phyloP scores from a whole-genome alignment of 1,139 yeast species.

The Suhomyces atakaporum region DNA sequence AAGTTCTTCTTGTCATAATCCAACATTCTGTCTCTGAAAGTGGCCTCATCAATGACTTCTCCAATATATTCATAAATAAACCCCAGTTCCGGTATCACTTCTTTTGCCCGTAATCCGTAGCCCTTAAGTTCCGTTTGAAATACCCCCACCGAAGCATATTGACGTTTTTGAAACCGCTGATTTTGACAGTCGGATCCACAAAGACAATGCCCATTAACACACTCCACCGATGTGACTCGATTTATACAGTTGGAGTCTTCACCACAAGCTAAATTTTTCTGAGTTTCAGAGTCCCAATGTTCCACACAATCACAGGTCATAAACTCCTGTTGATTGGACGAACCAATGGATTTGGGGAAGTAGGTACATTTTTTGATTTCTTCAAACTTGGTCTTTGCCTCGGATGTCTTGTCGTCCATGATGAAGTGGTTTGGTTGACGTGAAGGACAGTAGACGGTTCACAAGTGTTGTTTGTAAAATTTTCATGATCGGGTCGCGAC shows the following conservation, averaged over 20 bases:
- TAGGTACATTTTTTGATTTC: constrained; percentile 63
- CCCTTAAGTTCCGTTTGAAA: constrained; percentile 85
- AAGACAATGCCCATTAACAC: constrained; percentile 67
- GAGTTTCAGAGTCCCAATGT: constrained; percentile 37
- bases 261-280: constrained; percentile 71
- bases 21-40: constrained; percentile 72
- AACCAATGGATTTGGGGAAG: constrained; percentile 58
- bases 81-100: constrained; percentile 55
- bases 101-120: constrained; percentile 79
- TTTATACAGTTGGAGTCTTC: constrained; percentile 89
- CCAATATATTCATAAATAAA: constrained; percentile 93
- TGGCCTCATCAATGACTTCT: constrained; percentile 79
- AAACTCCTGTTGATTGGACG: constrained; percentile 67
- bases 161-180: constrained; percentile 78
- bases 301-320: constrained; percentile 90
- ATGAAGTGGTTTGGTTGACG: background rate
- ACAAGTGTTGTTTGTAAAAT: constrained; percentile 1
- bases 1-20: constrained; percentile 71
- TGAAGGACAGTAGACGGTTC: background rate
- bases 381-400: constrained; percentile 62
- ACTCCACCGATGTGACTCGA: constrained; percentile 87
- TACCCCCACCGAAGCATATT: constrained; percentile 74
- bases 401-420: constrained; percentile 57
- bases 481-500: constrained; percentile 1
- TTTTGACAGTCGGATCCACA: constrained; percentile 85